Evolutionary conservation across 2,329 filamentous ascomycete species (phyloP).

Genomic region (Lasiodiplodia sp.): DNA sequence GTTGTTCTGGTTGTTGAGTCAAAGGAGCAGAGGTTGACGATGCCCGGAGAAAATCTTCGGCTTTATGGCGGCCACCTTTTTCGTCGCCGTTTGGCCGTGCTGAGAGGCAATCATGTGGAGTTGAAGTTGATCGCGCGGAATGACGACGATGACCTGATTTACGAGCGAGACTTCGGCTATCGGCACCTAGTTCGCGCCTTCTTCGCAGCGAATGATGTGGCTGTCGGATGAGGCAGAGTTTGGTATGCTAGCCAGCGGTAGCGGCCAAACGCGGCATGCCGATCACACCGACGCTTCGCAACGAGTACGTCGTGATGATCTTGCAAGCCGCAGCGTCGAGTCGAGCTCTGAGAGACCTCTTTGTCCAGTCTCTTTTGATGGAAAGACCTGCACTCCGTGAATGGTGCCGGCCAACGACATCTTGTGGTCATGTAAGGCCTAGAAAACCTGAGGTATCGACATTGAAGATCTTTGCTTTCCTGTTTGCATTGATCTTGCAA

Average conservation of each 20-base stretch:
- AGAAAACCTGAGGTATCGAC: neutral
- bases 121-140: neutral
- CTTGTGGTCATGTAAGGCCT: neutral
- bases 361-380: neutral
- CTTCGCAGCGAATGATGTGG: neutral
- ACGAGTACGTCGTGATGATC: neutral
- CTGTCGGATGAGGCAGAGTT: neutral
- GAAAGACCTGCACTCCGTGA: neutral
- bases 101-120: neutral
- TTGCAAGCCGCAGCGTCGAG: neutral
- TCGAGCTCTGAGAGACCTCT: neutral
- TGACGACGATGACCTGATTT: neutral
- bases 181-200: neutral
- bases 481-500: neutral
- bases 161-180: neutral
- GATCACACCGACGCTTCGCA: neutral
- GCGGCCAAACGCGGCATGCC: neutral
- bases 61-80: conserved; percentile 21
- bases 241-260: neutral
- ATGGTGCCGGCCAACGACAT: neutral
- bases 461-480: neutral
- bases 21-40: conserved; percentile 4
- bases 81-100: conserved; percentile 3
- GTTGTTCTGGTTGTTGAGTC: conserved; percentile 9
- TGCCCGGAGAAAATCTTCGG: conserved; percentile 21